phyloP scores from a whole-genome alignment of 2,329 filamentous ascomycete species.

The Talaromyces sp. region DNA sequence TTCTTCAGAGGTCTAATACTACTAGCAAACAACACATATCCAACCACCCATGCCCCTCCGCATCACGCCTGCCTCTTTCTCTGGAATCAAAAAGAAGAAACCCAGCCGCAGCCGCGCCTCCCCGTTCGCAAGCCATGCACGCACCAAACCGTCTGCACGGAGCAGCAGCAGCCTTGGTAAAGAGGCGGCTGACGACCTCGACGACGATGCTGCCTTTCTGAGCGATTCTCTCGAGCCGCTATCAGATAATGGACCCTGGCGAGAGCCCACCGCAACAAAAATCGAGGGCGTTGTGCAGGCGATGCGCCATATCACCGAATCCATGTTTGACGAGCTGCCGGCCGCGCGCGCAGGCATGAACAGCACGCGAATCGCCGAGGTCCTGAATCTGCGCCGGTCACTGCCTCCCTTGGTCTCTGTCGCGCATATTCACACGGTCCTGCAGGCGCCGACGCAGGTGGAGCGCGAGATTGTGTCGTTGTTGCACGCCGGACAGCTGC shows the following conservation, averaged over 20 bases:
- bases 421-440: constrained; percentile 56
- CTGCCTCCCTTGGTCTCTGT: constrained; percentile 56
- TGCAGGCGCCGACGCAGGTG: constrained; percentile 51
- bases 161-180: neutral
- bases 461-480: constrained; percentile 56
- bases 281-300: constrained; percentile 49
- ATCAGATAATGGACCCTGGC: constrained; percentile 48
- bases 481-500: constrained; percentile 44
- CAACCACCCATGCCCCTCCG: constrained; percentile 38
- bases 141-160: constrained; percentile 32
- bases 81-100: constrained; percentile 40
- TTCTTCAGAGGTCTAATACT: neutral
- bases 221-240: constrained; percentile 34
- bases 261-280: constrained; percentile 29
- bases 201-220: constrained; percentile 19
- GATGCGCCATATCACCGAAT: constrained; percentile 33
- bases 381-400: constrained; percentile 51
- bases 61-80: constrained; percentile 43
- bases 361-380: constrained; percentile 54
- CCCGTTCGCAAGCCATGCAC: constrained; percentile 37
- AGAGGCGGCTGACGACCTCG: neutral
- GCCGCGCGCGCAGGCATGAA: constrained; percentile 53
- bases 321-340: constrained; percentile 54
- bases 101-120: constrained; percentile 26
- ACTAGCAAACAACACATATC: neutral